phyloP scores from a whole-genome alignment of 176 grass and related monocot species.

The Oryza punctata region DNA sequence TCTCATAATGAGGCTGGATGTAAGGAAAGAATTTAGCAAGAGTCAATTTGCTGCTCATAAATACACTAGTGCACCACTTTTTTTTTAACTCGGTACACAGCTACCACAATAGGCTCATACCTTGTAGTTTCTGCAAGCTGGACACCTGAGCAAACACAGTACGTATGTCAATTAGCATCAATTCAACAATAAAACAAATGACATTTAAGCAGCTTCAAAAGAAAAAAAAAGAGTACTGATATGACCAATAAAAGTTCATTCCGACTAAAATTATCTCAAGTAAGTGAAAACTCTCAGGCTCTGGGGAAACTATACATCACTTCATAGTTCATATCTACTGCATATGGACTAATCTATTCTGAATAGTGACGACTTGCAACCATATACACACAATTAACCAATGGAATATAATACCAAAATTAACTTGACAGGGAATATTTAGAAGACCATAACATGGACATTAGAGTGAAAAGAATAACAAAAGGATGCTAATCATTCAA shows the following conservation, averaged over 20 bases:
- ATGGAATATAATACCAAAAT: not conserved
- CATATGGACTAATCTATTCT: not conserved
- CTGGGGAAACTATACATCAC: not conserved
- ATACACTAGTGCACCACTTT: not conserved
- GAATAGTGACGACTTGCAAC: not conserved
- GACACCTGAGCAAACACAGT: constrained; percentile 69
- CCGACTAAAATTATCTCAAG: not conserved
- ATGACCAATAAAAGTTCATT: not conserved
- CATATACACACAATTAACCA: not conserved
- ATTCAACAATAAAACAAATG: constrained; percentile 22
- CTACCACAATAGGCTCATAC: constrained; percentile 41
- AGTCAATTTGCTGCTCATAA: constrained; percentile 16
- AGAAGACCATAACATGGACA: not conserved
- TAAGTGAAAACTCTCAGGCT: not conserved
- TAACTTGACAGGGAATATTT: constrained; percentile 4
- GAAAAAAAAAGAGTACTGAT: not conserved
- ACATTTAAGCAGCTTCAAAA: not conserved
- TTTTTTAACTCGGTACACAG: not conserved
- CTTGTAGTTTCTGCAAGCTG: constrained; percentile 99
- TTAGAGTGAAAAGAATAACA: not conserved
- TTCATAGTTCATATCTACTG: not conserved
- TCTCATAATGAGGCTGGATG: constrained; percentile 91
- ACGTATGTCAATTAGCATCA: constrained; percentile 30
- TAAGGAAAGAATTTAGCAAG: constrained; percentile 20
- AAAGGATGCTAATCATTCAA: not conserved